Evolutionary conservation across 2,329 filamentous ascomycete species (phyloP).

Genomic region (Beauveria pseudobassiana): DNA sequence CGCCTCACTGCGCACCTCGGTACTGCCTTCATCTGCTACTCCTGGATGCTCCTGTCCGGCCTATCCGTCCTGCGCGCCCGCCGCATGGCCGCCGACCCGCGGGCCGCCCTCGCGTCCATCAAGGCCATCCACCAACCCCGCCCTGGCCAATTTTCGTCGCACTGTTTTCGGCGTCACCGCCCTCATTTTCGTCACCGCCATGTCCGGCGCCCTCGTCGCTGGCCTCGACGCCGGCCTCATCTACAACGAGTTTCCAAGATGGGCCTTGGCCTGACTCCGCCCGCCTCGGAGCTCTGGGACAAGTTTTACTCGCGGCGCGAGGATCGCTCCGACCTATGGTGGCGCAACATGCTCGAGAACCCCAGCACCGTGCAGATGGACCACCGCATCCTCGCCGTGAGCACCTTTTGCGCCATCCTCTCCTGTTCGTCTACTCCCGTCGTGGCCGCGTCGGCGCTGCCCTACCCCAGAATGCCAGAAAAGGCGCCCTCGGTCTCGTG

Average conservation of each 20-base stretch:
- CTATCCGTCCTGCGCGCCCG: constrained; percentile 75
- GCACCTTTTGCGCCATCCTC: constrained; percentile 76
- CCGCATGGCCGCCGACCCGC: constrained; percentile 60
- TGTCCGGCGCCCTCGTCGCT: constrained; percentile 90
- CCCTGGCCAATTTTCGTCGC: constrained; percentile 65
- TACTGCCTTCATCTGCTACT: constrained; percentile 87
- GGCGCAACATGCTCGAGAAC: constrained; percentile 97
- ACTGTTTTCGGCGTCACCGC: constrained; percentile 62
- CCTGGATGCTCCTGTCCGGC: constrained; percentile 87
- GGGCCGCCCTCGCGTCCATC: constrained; percentile 52
- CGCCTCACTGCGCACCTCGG: constrained; percentile 82
- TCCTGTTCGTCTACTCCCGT: constrained; percentile 75
- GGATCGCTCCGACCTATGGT: constrained; percentile 79
- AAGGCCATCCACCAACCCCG: constrained; percentile 54
- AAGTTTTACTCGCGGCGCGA: constrained; percentile 74
- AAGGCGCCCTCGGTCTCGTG: constrained; percentile 70
- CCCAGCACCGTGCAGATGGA: constrained; percentile 92
- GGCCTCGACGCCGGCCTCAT: constrained; percentile 94
- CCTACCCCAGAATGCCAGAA: constrained; percentile 56
- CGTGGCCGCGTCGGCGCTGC: constrained; percentile 49
- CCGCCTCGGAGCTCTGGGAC: constrained; percentile 75
- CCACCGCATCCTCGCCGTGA: constrained; percentile 85
- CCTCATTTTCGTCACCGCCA: constrained; percentile 80
- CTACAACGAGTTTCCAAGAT: constrained; percentile 97
- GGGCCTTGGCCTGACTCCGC: constrained; percentile 77